Evolutionary conservation across 1,284 basidiomycete genomes (phyloP).

Genomic region (Melampsora americana): DNA sequence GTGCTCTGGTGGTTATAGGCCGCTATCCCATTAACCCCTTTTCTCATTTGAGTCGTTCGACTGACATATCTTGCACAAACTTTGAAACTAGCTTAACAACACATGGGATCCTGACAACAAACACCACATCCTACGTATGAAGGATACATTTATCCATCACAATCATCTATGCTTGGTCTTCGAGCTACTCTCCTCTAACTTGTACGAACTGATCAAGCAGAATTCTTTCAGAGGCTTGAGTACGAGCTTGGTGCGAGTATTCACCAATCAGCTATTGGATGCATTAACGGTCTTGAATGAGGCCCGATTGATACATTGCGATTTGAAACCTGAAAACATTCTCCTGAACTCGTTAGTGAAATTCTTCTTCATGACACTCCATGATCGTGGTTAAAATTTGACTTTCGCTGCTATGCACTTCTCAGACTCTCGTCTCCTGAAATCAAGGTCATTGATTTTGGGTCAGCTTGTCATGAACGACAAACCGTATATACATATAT

Average conservation of each 20-base stretch:
- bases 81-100: conserved; percentile 70
- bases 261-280: conserved; percentile 91
- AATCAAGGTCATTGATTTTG: conserved; percentile 99
- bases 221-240: conserved; percentile 97
- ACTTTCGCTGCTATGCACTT: background rate
- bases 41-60: background rate
- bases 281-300: conserved; percentile 89
- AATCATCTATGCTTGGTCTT: conserved; percentile 96
- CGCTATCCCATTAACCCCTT: background rate
- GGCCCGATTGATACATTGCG: conserved; percentile 92
- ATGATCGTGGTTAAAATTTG: background rate
- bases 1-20: background rate
- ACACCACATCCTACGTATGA: conserved; percentile 91
- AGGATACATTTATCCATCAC: conserved; percentile 94
- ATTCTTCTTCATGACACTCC: conserved; percentile 39
- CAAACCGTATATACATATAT: conserved; percentile 99
- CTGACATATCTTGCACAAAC: conserved; percentile 4
- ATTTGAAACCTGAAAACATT: conserved; percentile 96
- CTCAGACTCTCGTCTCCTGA: conserved; percentile 86
- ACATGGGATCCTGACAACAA: conserved; percentile 87
- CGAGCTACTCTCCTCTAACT: conserved; percentile 91
- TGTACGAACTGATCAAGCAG: conserved; percentile 99
- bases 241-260: conserved; percentile 95
- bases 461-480: conserved; percentile 95
- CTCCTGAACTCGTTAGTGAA: conserved; percentile 78